These are phyloP conservation scores for Angomonas ambiguus DNA, from an alignment of 208 protist genomes.

Conservation along the genomic window DNA sequence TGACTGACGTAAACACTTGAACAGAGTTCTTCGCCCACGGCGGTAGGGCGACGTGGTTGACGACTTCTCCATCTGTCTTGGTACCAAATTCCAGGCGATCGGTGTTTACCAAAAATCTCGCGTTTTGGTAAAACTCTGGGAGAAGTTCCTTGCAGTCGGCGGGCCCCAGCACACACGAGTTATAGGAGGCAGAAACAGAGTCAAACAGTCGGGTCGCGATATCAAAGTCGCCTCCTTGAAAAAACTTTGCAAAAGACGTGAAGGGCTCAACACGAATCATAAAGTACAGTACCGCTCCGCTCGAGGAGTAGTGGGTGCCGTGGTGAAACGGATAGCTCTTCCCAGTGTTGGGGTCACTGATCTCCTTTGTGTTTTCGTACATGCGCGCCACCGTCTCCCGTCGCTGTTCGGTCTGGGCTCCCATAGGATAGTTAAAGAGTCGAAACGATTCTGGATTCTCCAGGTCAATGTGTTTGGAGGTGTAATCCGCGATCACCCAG, in stretches of 20 bases:
- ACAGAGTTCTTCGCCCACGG: conserved; percentile 93
- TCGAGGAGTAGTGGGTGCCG: conserved; percentile 97
- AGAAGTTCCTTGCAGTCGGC: conserved; percentile 95
- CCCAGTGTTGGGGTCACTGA: conserved; percentile 25
- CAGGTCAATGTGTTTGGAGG: conserved; percentile 67
- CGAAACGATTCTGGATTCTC: conserved; percentile 74
- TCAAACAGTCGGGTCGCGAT: conserved; percentile 93
- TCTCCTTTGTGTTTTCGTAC: conserved; percentile 59
- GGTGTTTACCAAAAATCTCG: conserved; percentile 90
- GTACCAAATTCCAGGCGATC: conserved; percentile 84
- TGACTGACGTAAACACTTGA: conserved; percentile 89
- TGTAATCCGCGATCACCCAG: conserved; percentile 93
- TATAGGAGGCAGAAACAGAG: conserved; percentile 78
- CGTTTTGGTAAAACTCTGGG: conserved; percentile 95
- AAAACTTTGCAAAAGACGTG: conserved; percentile 80
- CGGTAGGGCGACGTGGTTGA: conserved; percentile 93
- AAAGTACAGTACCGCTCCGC: conserved; percentile 94
- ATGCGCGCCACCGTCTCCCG: conserved; percentile 66
- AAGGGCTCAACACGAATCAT: conserved; percentile 97
- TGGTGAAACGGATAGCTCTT: conserved; percentile 93
- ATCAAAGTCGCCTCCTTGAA: conserved; percentile 92
- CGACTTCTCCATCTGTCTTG: conserved; percentile 72
- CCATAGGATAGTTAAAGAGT: conserved; percentile 95
- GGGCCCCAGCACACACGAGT: conserved; percentile 67
- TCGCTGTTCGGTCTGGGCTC: conserved; percentile 86